These are phyloP conservation scores for Xylariales sp. DNA, from an alignment of 2,329 filamentous ascomycete genomes.

Conservation along the genomic window DNA sequence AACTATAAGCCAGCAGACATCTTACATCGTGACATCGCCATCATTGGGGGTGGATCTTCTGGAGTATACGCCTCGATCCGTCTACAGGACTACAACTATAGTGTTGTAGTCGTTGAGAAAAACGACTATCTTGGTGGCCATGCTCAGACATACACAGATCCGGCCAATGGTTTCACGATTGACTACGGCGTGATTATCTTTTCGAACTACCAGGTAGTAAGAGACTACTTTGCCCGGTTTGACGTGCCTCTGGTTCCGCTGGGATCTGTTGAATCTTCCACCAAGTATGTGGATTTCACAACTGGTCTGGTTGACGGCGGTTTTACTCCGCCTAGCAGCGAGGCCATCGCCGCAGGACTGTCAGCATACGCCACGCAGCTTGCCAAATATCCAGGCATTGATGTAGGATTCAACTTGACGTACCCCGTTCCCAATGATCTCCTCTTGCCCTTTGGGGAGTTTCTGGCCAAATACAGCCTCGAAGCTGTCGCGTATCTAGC, in stretches of 20 bases:
- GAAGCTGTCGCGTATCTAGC: conserved; percentile 1
- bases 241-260: not conserved
- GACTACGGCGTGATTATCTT: conserved; percentile 3
- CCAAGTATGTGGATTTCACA: not conserved
- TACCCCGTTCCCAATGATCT: conserved; percentile 9
- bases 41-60: conserved; percentile 3
- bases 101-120: not conserved
- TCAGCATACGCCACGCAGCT: not conserved
- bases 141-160: conserved; percentile 3
- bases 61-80: not conserved
- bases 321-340: not conserved
- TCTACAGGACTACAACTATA: conserved; percentile 2
- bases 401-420: conserved; percentile 6
- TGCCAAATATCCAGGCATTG: conserved; percentile 7
- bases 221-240: not conserved
- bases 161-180: not conserved
- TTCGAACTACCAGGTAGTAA: not conserved
- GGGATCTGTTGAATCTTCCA: not conserved
- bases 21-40: not conserved
- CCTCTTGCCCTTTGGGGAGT: conserved; percentile 11
- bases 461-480: conserved; percentile 12
- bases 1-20: not conserved
- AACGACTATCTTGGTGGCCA: conserved; percentile 2
- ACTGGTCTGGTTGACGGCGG: not conserved
- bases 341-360: not conserved